A percentile compares a stretch with the other conserved stretches of the same genome.
Evolutionary conservation across 2,329 filamentous ascomycete species (phyloP).

Genomic region (Talaromyces sp.): DNA sequence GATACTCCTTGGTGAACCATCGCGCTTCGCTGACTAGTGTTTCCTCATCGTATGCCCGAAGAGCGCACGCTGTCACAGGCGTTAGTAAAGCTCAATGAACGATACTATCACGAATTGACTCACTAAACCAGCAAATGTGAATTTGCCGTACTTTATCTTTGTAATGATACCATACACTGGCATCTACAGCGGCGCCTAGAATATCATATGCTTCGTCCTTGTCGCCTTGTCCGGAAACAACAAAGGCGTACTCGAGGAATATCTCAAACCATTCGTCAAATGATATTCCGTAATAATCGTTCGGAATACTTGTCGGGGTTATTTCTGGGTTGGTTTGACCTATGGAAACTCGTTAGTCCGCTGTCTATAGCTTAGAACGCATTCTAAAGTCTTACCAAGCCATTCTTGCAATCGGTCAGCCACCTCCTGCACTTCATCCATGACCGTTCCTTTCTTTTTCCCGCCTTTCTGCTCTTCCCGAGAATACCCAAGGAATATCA

Average conservation of each 20-base stretch:
- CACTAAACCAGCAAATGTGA: conserved; percentile 72
- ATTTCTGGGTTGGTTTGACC: conserved; percentile 1
- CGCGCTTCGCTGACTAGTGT: conserved; percentile 72
- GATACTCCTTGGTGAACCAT: conserved; percentile 79
- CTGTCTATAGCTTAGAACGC: not conserved
- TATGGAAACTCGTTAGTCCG: not conserved
- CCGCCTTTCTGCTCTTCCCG: conserved; percentile 39
- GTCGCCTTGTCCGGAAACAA: conserved; percentile 66
- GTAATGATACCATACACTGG: conserved; percentile 75
- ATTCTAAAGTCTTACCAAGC: conserved; percentile 33
- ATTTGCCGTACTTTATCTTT: conserved; percentile 67
- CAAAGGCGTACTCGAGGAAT: conserved; percentile 81
- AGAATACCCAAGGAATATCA: conserved; percentile 50
- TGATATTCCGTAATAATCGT: conserved; percentile 69
- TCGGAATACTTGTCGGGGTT: conserved; percentile 40
- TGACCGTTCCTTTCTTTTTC: conserved; percentile 33
- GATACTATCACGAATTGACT: conserved; percentile 27
- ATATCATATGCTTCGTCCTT: conserved; percentile 73
- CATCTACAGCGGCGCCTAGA: conserved; percentile 72
- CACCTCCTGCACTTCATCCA: conserved; percentile 45
- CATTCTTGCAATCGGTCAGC: conserved; percentile 43
- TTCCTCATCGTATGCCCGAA: conserved; percentile 73
- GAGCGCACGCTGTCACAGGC: conserved; percentile 64
- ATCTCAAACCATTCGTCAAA: conserved; percentile 86
- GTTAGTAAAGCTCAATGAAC: conserved; percentile 18